These are phyloP conservation scores for Teunomyces kruisii DNA, from an alignment of 805 yeast genomes.

Conservation along the genomic window DNA sequence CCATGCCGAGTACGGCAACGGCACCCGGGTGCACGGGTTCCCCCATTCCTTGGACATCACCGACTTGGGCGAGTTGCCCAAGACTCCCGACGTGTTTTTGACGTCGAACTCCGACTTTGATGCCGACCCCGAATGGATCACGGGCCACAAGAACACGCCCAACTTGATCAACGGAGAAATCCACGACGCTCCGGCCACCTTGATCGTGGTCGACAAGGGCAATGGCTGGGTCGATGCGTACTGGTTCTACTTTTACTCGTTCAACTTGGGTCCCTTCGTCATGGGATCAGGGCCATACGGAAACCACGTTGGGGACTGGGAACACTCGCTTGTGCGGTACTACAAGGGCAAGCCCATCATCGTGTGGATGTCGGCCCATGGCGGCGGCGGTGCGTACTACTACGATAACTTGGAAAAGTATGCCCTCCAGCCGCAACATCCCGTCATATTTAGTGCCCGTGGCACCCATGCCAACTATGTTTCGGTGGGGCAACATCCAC, in stretches of 20 bases:
- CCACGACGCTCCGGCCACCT: constrained; percentile 72
- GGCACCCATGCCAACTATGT: constrained; percentile 98
- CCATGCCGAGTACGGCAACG: constrained; percentile 53
- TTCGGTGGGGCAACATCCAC: constrained; percentile 93
- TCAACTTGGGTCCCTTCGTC: constrained; percentile 92
- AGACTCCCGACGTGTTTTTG: constrained; percentile 49
- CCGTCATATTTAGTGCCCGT: constrained; percentile 84
- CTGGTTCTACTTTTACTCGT: constrained; percentile 95
- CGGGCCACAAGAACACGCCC: constrained; percentile 70
- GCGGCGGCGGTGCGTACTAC: constrained; percentile 90
- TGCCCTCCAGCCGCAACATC: constrained; percentile 46
- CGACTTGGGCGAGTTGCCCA: constrained; percentile 30
- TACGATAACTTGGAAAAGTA: constrained; percentile 74
- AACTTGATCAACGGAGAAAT: constrained; percentile 69
- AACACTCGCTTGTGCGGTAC: constrained; percentile 85
- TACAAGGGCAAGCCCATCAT: constrained; percentile 75
- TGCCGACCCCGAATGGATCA: constrained; percentile 76
- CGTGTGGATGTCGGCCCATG: constrained; percentile 97
- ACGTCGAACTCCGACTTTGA: constrained; percentile 72
- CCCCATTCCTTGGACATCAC: constrained; percentile 30
- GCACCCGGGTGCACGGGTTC: constrained; percentile 39
- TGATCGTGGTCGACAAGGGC: constrained; percentile 88
- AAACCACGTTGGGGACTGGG: constrained; percentile 98
- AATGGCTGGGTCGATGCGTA: constrained; percentile 93
- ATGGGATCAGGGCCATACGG: constrained; percentile 99